Base-by-base conservation (phyloP, 2,329 filamentous ascomycete genomes). In the Arthroderma uncinatum region DNA sequence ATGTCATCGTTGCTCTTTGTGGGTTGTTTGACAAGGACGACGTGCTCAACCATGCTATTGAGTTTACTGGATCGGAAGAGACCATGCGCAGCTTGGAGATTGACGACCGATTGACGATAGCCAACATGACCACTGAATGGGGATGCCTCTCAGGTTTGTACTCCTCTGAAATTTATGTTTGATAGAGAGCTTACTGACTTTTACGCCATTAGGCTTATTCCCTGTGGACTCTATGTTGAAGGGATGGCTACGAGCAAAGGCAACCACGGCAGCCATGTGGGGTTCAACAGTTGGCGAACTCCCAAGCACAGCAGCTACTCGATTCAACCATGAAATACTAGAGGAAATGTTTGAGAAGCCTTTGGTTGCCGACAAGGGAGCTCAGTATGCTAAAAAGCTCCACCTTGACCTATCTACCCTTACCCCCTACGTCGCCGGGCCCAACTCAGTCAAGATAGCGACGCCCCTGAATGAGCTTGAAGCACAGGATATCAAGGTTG, bases 1-100 rank as follows among this genome's bases (percentile, higher is more conserved):
- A 97, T 70, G 87, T 95, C 10, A 97, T 97, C 62, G 81, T 96
- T 25, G 88, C 89, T 0, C 79, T 97, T 0, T 94, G 89, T 64
- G 88, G 87, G 0, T 73, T 95, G 0, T 94, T 97, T 76, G 87
- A 87, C 72, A 82, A 86, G 56, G 86, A 89, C 63, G 89, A 95
- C 47, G 92, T 96, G 0, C 78, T 96, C 12, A 97, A 97, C 73
- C 89, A 95, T 67, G 83, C 83, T 4, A 84, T 97, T 59, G 92
- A 97, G 67, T 95, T 96, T 66, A 83, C 82, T 0, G 92, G 91
- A 10, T 83, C 84, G 0, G 83, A 89, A 61, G 78, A 90, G 67
- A 95, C 90, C 0, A 80, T 93, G 77, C 67, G 73, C 44, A 89
- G 80, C 65, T 76, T 95, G 9, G 23, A 56, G 0, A 74, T 95